Evolutionary conservation across 2,329 filamentous ascomycete genomes (phyloP), one percentile per base, ranked within the genome.

Genomic region (Whalleya microplaca): DNA sequence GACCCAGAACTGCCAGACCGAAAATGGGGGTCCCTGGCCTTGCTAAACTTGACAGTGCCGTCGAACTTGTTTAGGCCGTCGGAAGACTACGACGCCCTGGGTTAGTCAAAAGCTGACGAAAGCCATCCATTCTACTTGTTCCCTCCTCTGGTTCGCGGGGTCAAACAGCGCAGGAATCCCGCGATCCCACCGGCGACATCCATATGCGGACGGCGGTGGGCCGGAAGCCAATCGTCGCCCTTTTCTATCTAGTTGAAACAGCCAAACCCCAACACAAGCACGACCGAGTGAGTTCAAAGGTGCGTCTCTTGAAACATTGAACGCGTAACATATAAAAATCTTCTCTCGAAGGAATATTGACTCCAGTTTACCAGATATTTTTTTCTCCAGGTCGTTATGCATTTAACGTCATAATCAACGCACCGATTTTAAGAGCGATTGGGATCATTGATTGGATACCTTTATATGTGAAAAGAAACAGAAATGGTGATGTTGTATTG

Each of bases 271-370:
- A 50, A 55, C 51, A 48, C 40, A 45, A 47, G 46, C 56, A 49
- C 54, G 51, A 37, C 21, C 43, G 53, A 50, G 45, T 37, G 49
- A 44, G 46, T 5, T 61, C 57, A 58, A 56, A 55, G 57, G 55
- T 61, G 60, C 60, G 55, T 63, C 44, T 61, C 55, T 61, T 63
- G 60, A 63, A 63, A 63, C 60, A 48, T 56, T 21, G 54, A 52
- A 63, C 60, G 60, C 60, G 60, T 63, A 27, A 4, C 9, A 4
- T 27, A 9, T 27, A 63, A 63, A 54, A 42, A 45, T 45, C 20
- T 20, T 45, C 20, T 8, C 53, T 54, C 58, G 55, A 45, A 43
- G 53, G 37, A 47, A 21, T 19, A 56, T 56, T 51, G 48, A 56
- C 52, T 62, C 55, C 47, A 61, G 49, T 43, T 51, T 55, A 60